Evolutionary conservation across 495 filamentous ascomycete genomes (phyloP).

Genomic region (Penicillium manginii): DNA sequence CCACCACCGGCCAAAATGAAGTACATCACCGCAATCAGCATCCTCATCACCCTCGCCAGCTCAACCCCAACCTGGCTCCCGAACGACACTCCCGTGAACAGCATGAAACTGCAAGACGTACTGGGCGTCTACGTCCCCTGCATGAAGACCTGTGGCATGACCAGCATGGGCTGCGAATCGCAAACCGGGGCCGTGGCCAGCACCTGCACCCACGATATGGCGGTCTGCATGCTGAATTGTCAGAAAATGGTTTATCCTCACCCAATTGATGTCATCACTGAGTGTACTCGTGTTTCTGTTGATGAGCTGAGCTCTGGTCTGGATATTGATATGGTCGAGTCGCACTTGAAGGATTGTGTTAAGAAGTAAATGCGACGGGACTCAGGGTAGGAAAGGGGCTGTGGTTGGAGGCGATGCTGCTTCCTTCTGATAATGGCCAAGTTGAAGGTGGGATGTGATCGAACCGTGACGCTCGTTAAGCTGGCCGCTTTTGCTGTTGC

Average conservation of each 20-base stretch:
- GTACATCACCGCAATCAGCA: neutral
- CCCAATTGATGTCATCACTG: neutral
- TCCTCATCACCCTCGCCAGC: neutral
- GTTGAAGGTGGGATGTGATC: too few species aligned
- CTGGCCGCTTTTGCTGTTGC: too few species aligned
- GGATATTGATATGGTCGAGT: neutral
- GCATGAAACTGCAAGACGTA: neutral
- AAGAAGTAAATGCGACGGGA: neutral
- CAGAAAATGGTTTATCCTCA: neutral
- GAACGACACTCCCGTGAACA: neutral
- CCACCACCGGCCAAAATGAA: neutral
- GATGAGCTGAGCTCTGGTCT: neutral
- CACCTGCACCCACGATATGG: neutral
- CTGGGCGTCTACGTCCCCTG: neutral
- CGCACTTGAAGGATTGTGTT: neutral
- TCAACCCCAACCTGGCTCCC: neutral
- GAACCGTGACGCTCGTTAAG: too few species aligned
- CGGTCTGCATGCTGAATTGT: neutral
- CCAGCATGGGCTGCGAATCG: neutral
- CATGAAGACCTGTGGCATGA: neutral
- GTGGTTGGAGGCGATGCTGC: too few species aligned
- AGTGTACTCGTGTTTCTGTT: neutral
- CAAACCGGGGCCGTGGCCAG: neutral
- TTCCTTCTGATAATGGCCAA: too few species aligned
- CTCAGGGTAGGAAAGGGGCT: neutral